phyloP scores from a whole-genome alignment of 2,329 filamentous ascomycete genomes.

The Cladosporium sp. region DNA sequence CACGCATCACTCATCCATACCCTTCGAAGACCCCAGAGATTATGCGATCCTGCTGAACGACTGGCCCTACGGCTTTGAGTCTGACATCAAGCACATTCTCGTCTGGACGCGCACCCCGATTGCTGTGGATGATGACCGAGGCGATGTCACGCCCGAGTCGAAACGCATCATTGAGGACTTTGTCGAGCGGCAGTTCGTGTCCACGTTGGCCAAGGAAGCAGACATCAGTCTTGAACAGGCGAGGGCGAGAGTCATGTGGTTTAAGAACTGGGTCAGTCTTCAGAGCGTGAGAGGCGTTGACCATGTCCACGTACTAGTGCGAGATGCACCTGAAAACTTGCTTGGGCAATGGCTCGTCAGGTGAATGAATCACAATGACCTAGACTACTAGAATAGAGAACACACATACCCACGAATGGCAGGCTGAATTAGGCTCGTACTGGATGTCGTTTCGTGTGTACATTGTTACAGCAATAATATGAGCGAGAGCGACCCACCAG shows the following conservation, averaged over 20 bases:
- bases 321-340: slow-evolving; percentile 44
- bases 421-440: not conserved
- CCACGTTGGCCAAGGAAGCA: slow-evolving; percentile 37
- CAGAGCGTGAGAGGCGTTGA: slow-evolving; percentile 61
- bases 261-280: slow-evolving; percentile 63
- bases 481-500: not conserved
- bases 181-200: slow-evolving; percentile 52
- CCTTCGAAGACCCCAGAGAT: slow-evolving; percentile 56
- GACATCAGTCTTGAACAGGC: slow-evolving; percentile 29
- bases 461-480: not conserved
- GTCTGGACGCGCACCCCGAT: slow-evolving; percentile 59
- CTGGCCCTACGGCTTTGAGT: slow-evolving; percentile 61
- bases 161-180: slow-evolving; percentile 51
- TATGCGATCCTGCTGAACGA: slow-evolving; percentile 61
- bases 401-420: not conserved
- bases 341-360: slow-evolving; percentile 30
- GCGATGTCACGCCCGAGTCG: slow-evolving; percentile 54
- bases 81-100: slow-evolving; percentile 57
- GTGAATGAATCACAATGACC: not conserved
- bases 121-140: slow-evolving; percentile 45
- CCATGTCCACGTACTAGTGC: slow-evolving; percentile 57
- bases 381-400: not conserved
- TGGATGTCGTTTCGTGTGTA: not conserved
- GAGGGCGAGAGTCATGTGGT: slow-evolving; percentile 59
- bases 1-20: slow-evolving; percentile 46